A percentile compares a stretch with the other conserved stretches of the same genome.
Evolutionary conservation across 1,284 basidiomycete genomes (phyloP).

Genomic region (Exobasidium rhododendri): DNA sequence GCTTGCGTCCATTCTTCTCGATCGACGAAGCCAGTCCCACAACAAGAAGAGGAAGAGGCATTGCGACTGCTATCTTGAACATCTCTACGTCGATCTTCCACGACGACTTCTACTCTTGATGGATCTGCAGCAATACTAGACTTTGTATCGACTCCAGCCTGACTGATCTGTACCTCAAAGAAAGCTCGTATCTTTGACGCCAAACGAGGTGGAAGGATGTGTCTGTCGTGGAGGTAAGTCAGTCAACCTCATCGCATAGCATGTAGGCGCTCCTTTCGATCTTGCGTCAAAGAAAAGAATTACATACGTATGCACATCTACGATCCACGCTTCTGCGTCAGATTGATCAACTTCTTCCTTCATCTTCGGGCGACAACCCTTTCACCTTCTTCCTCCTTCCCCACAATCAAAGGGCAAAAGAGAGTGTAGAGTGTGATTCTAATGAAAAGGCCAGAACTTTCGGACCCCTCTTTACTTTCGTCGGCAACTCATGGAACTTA

Average conservation of each 20-base stretch:
- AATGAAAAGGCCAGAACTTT: no score
- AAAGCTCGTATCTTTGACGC: constrained; percentile 13
- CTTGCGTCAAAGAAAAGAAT: background rate
- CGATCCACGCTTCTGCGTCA: constrained; percentile 14
- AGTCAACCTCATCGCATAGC: background rate
- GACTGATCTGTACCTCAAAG: constrained; percentile 11
- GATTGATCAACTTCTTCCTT: background rate
- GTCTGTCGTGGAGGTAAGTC: constrained; percentile 4
- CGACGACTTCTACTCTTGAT: no score
- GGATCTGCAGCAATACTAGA: no score
- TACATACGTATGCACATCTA: constrained; percentile 19
- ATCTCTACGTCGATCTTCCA: no score
- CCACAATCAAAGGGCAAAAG: no score
- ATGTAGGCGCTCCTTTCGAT: background rate
- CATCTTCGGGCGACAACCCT: no score
- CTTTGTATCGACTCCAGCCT: background rate
- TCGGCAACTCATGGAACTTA: no score
- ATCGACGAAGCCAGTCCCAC: background rate
- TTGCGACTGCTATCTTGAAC: no score
- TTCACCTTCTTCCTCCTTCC: no score
- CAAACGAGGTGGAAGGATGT: constrained; percentile 12
- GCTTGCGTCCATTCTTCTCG: background rate
- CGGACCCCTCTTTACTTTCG: no score
- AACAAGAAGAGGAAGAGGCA: background rate
- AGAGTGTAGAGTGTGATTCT: no score